Evolutionary conservation across 169 alveolate species (phyloP).

Genomic region (Eimeria praecox): DNA sequence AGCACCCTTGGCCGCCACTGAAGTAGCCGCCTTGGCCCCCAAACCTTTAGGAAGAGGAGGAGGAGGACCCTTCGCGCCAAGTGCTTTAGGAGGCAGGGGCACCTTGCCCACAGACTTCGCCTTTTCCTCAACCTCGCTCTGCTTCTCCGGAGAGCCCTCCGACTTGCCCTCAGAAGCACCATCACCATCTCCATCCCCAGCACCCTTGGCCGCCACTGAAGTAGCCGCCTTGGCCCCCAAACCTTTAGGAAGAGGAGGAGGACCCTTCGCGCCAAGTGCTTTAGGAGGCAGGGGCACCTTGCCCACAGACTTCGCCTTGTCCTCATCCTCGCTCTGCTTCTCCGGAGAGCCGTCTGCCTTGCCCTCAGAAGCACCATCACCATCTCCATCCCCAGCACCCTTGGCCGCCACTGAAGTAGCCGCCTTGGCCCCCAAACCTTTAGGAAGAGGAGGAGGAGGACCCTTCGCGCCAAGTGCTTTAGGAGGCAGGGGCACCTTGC

Average conservation of each 20-base stretch:
- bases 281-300: neutral
- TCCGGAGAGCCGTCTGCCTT: neutral
- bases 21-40: neutral
- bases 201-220: neutral
- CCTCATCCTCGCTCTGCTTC: neutral
- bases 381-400: neutral
- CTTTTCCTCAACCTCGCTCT: neutral
- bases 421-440: neutral
- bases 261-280: neutral
- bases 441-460: constrained; percentile 2
- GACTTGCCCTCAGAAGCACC: neutral
- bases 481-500: neutral
- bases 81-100: neutral
- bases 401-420: neutral
- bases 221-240: neutral
- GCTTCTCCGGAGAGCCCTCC: neutral
- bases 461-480: constrained; percentile 20
- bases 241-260: neutral
- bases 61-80: neutral
- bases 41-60: neutral
- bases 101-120: neutral
- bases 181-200: neutral
- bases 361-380: neutral
- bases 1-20: neutral
- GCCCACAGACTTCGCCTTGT: constrained; percentile 12